phyloP scores from a whole-genome alignment of 208 protist species.

The Trypanosoma grayi region DNA sequence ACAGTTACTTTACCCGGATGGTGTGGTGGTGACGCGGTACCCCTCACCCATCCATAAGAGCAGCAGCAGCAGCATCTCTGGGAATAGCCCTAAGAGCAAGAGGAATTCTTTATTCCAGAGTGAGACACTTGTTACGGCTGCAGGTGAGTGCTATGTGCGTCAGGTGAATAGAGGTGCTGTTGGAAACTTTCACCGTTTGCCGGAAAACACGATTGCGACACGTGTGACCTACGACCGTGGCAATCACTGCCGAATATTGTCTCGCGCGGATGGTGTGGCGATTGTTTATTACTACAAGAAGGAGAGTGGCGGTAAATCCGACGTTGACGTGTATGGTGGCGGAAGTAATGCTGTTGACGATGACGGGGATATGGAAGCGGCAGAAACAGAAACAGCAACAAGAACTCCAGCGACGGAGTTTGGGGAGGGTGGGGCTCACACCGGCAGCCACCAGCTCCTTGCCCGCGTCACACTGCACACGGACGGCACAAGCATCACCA shows the following conservation, averaged over 20 bases:
- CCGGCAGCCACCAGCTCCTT: slow-evolving; percentile 2
- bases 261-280: slow-evolving; percentile 62
- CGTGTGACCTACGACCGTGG: slow-evolving; percentile 45
- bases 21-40: slow-evolving; percentile 53
- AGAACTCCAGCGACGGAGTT: neutral
- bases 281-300: slow-evolving; percentile 40
- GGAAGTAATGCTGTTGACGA: neutral
- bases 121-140: slow-evolving; percentile 50
- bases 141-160: slow-evolving; percentile 47
- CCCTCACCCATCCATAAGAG: slow-evolving; percentile 9
- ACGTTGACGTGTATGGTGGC: neutral
- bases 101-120: neutral
- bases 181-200: neutral
- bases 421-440: neutral
- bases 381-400: neutral
- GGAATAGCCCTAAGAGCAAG: neutral
- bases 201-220: neutral
- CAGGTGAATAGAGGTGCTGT: slow-evolving; percentile 1
- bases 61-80: neutral
- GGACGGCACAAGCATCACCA: slow-evolving; percentile 65
- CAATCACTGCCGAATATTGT: slow-evolving; percentile 49
- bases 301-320: neutral
- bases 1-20: slow-evolving; percentile 68
- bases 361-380: neutral
- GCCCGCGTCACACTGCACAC: slow-evolving; percentile 51